phyloP scores from a whole-genome alignment of 2,329 filamentous ascomycete genomes.

The Aphanoascus verrucosus region DNA sequence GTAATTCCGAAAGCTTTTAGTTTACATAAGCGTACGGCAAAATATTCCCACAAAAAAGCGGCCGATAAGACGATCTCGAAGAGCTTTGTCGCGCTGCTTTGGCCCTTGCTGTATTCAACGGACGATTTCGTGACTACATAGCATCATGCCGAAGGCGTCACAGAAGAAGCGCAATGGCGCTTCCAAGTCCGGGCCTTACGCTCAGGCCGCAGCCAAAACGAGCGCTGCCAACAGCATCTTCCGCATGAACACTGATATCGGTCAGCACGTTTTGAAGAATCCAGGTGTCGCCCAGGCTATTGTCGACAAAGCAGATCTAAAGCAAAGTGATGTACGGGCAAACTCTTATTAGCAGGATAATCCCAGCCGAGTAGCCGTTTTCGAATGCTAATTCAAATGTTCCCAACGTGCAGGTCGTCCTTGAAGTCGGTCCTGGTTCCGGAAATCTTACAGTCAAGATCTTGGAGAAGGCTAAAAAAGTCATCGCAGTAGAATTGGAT shows the following conservation, averaged over 20 bases:
- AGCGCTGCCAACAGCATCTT: constrained; percentile 69
- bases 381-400: constrained; percentile 4
- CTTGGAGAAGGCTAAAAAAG: constrained; percentile 72
- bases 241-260: constrained; percentile 90
- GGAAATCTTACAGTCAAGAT: constrained; percentile 85
- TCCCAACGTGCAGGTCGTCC: constrained; percentile 49
- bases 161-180: constrained; percentile 45
- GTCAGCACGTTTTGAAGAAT: constrained; percentile 88
- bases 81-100: neutral
- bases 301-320: constrained; percentile 76
- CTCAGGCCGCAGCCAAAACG: constrained; percentile 38
- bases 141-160: constrained; percentile 45
- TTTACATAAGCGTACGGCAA: neutral
- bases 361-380: neutral
- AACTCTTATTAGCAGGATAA: constrained; percentile 3
- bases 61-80: neutral
- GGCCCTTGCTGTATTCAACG: neutral
- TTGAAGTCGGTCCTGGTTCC: constrained; percentile 85
- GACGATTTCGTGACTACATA: neutral
- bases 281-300: constrained; percentile 73
- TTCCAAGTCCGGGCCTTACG: constrained; percentile 32
- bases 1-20: neutral
- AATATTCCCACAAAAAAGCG: constrained; percentile 4
- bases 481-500: constrained; percentile 83
- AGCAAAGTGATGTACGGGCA: constrained; percentile 59